These are phyloP conservation scores for Carex pumila DNA, from an alignment of 176 grass and related monocot species.

Conservation along the genomic window DNA sequence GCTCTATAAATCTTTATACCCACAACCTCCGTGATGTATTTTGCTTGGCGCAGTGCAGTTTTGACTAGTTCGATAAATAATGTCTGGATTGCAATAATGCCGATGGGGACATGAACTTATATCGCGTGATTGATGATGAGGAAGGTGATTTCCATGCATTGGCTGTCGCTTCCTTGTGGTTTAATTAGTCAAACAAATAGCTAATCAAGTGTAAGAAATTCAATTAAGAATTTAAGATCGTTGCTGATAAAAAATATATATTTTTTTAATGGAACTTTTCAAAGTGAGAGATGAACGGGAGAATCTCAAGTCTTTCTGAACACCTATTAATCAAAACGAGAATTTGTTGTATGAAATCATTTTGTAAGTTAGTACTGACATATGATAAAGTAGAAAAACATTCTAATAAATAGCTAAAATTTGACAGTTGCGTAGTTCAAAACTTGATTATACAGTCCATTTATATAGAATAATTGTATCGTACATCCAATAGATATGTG, in stretches of 20 bases:
- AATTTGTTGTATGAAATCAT: too few relatives aligned
- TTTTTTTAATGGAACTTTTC: background rate
- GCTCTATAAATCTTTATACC: too few relatives aligned
- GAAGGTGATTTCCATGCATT: background rate
- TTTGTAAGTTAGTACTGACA: too few relatives aligned
- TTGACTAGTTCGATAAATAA: background rate
- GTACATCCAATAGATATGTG: too few relatives aligned
- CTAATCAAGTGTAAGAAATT: background rate
- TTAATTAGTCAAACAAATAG: background rate
- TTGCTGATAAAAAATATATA: background rate
- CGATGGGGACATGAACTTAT: background rate
- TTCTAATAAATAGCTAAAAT: too few relatives aligned
- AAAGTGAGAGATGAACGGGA: background rate
- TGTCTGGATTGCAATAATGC: background rate
- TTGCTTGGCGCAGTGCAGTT: background rate
- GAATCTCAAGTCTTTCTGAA: too few relatives aligned
- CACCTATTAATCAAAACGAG: too few relatives aligned
- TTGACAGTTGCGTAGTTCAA: too few relatives aligned
- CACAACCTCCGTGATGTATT: background rate
- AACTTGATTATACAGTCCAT: too few relatives aligned
- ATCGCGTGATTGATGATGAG: background rate
- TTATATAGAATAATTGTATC: too few relatives aligned
- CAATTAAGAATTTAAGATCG: background rate
- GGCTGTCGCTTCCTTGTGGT: background rate
- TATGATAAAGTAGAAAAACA: too few relatives aligned